A percentile compares a stretch with the other conserved stretches of the same genome.
These are phyloP conservation scores for Fusarium coicis DNA, from an alignment of 2,329 filamentous ascomycete genomes.

Conservation along the genomic window DNA sequence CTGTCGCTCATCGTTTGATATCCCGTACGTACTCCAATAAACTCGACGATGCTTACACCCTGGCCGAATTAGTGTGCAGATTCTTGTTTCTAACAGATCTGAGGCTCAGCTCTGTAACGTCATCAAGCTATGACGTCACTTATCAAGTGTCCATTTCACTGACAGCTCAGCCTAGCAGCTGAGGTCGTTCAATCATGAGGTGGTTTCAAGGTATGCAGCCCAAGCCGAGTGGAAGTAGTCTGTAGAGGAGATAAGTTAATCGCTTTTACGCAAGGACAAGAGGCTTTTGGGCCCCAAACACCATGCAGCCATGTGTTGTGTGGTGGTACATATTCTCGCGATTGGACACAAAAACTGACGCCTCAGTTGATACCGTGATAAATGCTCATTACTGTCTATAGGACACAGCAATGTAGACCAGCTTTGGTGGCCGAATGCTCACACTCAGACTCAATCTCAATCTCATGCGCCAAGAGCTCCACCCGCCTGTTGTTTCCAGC, in stretches of 20 bases:
- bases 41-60: background rate
- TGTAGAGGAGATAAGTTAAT: background rate
- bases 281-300: background rate
- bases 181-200: background rate
- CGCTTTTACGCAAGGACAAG: background rate
- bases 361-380: background rate
- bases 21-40: background rate
- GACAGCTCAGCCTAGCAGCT: background rate
- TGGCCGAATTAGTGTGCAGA: background rate
- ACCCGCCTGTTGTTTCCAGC: slow-evolving; percentile 81
- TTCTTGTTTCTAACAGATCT: slow-evolving; percentile 8
- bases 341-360: background rate
- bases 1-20: slow-evolving; percentile 4
- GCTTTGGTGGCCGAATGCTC: background rate
- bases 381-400: background rate
- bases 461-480: slow-evolving; percentile 46
- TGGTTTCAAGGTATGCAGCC: background rate
- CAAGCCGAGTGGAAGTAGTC: background rate
- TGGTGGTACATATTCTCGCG: background rate
- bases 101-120: slow-evolving; percentile 2
- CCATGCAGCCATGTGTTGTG: background rate
- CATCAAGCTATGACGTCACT: slow-evolving; percentile 29
- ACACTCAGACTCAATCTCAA: background rate
- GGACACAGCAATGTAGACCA: background rate
- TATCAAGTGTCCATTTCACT: background rate